Percentiles rank a stretch among this genome's conserved stretches.
Conservation (phyloP, 345 rosid genomes). For the Pistacia atlantica region DNA sequence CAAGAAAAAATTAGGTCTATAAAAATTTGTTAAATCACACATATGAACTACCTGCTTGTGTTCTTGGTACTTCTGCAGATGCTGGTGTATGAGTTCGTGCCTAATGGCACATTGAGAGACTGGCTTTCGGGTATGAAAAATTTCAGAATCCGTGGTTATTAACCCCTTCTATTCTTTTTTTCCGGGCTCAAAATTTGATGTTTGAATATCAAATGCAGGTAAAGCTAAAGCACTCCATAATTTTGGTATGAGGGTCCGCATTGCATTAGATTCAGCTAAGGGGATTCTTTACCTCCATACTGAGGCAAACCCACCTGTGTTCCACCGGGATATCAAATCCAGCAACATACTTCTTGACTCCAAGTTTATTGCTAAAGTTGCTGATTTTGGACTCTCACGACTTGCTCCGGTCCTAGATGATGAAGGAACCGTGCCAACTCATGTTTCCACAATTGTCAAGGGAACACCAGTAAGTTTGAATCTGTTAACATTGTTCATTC, state of each 20-base stretch:
- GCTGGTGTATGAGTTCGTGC: constrained; percentile 91
- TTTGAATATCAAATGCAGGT: constrained; percentile 38
- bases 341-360: constrained; percentile 83
- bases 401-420: constrained; percentile 86
- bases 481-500: not conserved
- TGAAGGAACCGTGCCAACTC: constrained; percentile 58
- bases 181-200: not conserved
- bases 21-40: too few species aligned
- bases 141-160: not conserved
- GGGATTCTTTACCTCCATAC: constrained; percentile 88
- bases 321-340: constrained; percentile 95
- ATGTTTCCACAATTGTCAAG: constrained; percentile 72
- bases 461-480: constrained; percentile 78
- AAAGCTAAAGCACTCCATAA: constrained; percentile 49
- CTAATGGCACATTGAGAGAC: constrained; percentile 83
- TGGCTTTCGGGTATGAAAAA: constrained; percentile 71
- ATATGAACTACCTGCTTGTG: too few species aligned
- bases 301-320: constrained; percentile 95
- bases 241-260: constrained; percentile 63
- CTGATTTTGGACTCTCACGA: constrained; percentile 93
- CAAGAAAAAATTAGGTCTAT: too few species aligned
- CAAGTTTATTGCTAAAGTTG: constrained; percentile 75
- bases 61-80: constrained; percentile 59
- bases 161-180: not conserved
- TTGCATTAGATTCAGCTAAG: constrained; percentile 78